phyloP scores from a whole-genome alignment of 495 filamentous ascomycete species.

The Penicillium silybi region DNA sequence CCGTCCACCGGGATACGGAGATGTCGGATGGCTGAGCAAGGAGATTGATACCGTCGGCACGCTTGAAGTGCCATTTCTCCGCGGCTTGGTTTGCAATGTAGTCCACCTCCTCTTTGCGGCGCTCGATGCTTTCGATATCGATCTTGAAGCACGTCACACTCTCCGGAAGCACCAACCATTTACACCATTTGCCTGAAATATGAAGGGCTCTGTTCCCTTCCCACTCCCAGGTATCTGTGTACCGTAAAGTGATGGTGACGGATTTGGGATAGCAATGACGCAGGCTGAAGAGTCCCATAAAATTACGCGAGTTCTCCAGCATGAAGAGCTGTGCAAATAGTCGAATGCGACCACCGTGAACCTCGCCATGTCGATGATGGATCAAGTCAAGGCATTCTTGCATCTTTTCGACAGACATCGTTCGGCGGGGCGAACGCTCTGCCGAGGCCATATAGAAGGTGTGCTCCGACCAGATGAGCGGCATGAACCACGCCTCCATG shows the following conservation, averaged over 20 bases:
- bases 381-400: conserved; percentile 7
- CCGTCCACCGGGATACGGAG: conserved; percentile 22
- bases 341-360: conserved; percentile 2
- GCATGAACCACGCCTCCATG: conserved; percentile 29
- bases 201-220: conserved; percentile 15
- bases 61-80: conserved; percentile 24
- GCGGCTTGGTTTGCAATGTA: conserved; percentile 14
- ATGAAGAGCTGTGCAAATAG: conserved; percentile 23
- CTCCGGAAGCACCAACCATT: conserved; percentile 16
- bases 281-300: conserved; percentile 15
- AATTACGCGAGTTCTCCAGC: conserved; percentile 11
- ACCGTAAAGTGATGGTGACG: conserved; percentile 26
- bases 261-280: conserved; percentile 15
- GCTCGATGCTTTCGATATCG: conserved; percentile 28
- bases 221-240: conserved; percentile 32
- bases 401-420: conserved; percentile 3
- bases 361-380: conserved; percentile 6
- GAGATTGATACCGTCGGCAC: conserved; percentile 6
- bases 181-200: conserved; percentile 21
- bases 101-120: conserved; percentile 24
- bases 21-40: conserved; percentile 7
- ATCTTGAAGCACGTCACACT: conserved; percentile 20
- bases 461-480: conserved; percentile 24
- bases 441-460: conserved; percentile 14
- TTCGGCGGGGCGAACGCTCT: conserved; percentile 9